Conservation (phyloP, 148 eudicot species). For the Amaranthus palmeri region DNA sequence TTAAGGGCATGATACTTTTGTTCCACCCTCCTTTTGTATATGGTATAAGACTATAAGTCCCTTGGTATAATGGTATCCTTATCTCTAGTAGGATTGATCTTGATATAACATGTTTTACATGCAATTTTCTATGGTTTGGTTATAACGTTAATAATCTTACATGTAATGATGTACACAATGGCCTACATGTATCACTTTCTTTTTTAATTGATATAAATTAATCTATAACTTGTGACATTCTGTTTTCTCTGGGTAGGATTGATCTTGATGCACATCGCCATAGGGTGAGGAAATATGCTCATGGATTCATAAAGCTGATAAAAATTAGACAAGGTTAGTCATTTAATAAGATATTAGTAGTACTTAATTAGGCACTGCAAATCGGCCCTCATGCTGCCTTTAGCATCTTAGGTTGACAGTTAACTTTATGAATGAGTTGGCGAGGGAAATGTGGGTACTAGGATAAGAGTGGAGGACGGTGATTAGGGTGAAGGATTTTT, state of each 20-base stretch:
- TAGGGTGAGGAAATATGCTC: slow-evolving; percentile 82
- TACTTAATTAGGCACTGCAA: too few species aligned
- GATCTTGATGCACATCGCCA: slow-evolving; percentile 86
- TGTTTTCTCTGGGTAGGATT: slow-evolving; percentile 46
- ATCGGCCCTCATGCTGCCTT: too few species aligned
- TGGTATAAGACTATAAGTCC: background rate
- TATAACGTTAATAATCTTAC: background rate
- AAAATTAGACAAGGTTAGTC: slow-evolving; percentile 79
- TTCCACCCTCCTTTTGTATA: background rate
- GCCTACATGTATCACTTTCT: background rate
- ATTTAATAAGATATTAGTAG: background rate
- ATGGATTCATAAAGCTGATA: slow-evolving; percentile 74
- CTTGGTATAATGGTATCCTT: too few species aligned
- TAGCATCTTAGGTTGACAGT: too few species aligned
- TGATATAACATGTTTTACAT: background rate
- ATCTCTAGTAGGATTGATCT: background rate
- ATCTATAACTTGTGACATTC: slow-evolving; percentile 1
- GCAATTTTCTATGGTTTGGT: slow-evolving; percentile 11
- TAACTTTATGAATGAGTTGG: too few species aligned
- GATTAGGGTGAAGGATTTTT: too few species aligned
- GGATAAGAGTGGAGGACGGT: too few species aligned
- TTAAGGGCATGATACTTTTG: background rate
- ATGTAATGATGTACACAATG: background rate
- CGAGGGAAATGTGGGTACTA: too few species aligned
- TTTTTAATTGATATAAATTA: background rate